Conservation (phyloP, 768 basidiomycete species). For the Rubroboletus satanas region DNA sequence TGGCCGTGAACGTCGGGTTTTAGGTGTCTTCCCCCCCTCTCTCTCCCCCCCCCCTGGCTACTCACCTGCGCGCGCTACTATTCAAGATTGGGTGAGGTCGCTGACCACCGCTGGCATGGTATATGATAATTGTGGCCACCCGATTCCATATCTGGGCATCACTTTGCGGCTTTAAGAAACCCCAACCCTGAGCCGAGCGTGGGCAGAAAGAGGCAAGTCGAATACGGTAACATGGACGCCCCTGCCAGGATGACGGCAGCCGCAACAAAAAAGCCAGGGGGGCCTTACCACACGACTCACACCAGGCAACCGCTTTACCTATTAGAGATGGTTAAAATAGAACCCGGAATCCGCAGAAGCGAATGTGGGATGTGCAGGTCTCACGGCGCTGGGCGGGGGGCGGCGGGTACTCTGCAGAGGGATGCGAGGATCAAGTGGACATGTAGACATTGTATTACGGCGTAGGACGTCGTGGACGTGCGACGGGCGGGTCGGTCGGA, state of each 20-base stretch:
- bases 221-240: conserved; percentile 12
- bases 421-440: accelerated
- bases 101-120: too few relatives aligned
- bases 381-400: not conserved
- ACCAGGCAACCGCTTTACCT: conserved; percentile 2
- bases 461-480: not conserved
- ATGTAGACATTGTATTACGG: too few relatives aligned
- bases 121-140: not conserved
- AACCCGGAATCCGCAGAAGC: not conserved
- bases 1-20: conserved; percentile 5
- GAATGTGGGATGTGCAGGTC: conserved; percentile 2
- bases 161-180: conserved; percentile 14
- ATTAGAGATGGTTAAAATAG: conserved; percentile 1
- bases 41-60: not conserved
- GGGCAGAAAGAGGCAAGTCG: conserved; percentile 5
- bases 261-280: not conserved
- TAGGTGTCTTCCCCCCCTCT: not conserved
- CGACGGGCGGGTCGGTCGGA: conserved; percentile 13
- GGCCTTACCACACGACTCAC: conserved; percentile 16
- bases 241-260: conserved; percentile 16
- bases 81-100: too few relatives aligned
- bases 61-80: too few relatives aligned
- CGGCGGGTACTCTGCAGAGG: not conserved
- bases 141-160: conserved; percentile 11
- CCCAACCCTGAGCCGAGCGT: conserved; percentile 2